These are phyloP conservation scores for Kuraishia piskuri DNA, from an alignment of 805 yeast genomes.

Conservation along the genomic window DNA sequence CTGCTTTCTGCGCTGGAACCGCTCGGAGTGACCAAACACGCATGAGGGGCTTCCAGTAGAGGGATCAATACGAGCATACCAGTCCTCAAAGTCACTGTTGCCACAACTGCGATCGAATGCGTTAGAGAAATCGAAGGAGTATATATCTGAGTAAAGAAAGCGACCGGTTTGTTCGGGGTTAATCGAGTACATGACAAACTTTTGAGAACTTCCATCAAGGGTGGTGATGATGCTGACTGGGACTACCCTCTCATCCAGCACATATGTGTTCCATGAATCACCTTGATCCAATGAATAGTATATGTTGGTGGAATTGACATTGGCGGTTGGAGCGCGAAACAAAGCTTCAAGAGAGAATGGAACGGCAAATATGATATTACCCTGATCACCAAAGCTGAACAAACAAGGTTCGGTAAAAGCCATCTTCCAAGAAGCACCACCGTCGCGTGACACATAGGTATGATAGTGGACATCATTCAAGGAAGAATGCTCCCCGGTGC, in stretches of 20 bases:
- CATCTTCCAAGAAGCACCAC: constrained; percentile 55
- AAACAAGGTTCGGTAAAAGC: constrained; percentile 47
- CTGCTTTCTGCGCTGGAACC: constrained; percentile 53
- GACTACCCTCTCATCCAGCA: constrained; percentile 30
- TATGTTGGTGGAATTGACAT: constrained; percentile 10
- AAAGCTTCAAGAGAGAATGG: constrained; percentile 25
- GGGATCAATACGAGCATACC: constrained; percentile 32
- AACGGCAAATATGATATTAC: constrained; percentile 56
- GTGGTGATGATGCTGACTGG: constrained; percentile 44
- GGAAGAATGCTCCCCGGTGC: constrained; percentile 17
- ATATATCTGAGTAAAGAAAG: constrained; percentile 26
- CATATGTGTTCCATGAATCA: constrained; percentile 39
- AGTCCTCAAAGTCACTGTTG: constrained; percentile 47
- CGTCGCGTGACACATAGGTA: constrained; percentile 59
- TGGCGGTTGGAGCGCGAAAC: not conserved
- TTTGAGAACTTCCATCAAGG: constrained; percentile 55
- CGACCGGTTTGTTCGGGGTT: constrained; percentile 1
- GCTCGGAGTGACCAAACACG: constrained; percentile 61
- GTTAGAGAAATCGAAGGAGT: constrained; percentile 39
- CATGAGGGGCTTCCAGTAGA: constrained; percentile 30
- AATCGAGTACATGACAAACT: constrained; percentile 42
- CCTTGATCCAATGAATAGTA: constrained; percentile 63
- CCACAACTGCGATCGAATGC: constrained; percentile 16
- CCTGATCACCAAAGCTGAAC: constrained; percentile 61
- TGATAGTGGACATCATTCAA: constrained; percentile 17